Evolutionary conservation across 768 basidiomycete genomes (phyloP).

Genomic region (Pilatotrama ljubarskyi): DNA sequence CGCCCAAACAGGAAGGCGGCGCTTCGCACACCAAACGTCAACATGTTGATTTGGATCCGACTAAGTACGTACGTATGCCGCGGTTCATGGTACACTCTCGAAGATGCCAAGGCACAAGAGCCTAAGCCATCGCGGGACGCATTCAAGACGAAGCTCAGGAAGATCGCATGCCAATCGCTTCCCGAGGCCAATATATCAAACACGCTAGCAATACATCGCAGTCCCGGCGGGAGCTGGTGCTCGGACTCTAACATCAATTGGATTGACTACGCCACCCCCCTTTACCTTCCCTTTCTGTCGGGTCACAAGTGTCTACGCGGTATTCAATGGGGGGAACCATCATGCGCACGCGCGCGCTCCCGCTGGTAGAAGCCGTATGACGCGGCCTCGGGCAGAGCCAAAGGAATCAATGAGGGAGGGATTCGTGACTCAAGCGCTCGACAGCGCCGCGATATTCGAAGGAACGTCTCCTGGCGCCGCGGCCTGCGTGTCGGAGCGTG

Average conservation of each 20-base stretch:
- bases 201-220: conserved; percentile 11
- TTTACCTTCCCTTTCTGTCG: background rate
- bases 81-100: background rate
- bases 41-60: conserved; percentile 6
- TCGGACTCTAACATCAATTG: background rate
- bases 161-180: conserved; percentile 19
- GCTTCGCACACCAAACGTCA: conserved; percentile 3
- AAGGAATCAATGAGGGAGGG: background rate
- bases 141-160: conserved; percentile 9
- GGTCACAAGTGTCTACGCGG: background rate
- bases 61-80: background rate
- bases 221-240: background rate
- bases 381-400: background rate
- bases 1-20: background rate
- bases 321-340: background rate
- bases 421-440: conserved; percentile 13
- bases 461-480: background rate
- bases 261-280: background rate
- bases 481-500: background rate
- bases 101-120: conserved; percentile 6
- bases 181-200: conserved; percentile 7
- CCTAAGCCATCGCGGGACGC: conserved; percentile 6
- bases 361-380: background rate
- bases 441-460: background rate
- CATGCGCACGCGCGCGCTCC: background rate